A percentile compares a stretch with the other conserved stretches of the same genome.
phyloP scores from a whole-genome alignment of 1,139 yeast species.

The Pneumocystis carinii region DNA sequence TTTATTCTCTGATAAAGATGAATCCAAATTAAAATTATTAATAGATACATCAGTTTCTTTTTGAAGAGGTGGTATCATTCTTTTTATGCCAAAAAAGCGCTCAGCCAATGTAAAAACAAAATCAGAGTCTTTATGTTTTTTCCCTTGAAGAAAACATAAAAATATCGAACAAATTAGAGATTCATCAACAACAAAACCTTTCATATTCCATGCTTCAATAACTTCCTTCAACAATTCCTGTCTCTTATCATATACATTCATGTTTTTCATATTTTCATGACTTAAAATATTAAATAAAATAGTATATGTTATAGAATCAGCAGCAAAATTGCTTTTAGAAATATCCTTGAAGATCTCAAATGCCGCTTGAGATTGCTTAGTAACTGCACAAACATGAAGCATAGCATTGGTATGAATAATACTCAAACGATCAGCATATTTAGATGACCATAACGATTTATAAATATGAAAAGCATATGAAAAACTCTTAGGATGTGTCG shows the following conservation, averaged over 20 bases:
- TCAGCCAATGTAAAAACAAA: neutral
- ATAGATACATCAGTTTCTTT: neutral
- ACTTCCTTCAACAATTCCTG: neutral
- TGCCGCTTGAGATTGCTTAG: neutral
- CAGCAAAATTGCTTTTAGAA: neutral
- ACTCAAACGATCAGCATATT: neutral
- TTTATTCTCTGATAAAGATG: neutral
- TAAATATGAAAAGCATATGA: neutral
- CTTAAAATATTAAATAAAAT: neutral
- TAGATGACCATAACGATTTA: neutral
- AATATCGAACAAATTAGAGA: neutral
- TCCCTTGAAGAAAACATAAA: neutral
- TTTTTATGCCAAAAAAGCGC: neutral
- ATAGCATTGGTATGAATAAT: neutral
- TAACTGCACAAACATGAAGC: neutral
- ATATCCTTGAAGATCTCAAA: neutral
- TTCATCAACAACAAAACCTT: neutral
- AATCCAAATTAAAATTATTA: neutral
- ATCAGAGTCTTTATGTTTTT: neutral
- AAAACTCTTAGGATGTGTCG: neutral
- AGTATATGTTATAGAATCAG: neutral
- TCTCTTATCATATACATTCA: neutral
- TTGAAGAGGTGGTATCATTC: neutral
- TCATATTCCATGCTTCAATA: neutral
- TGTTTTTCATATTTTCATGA: neutral